These are phyloP conservation scores for Phialemonium atrogriseum DNA, from an alignment of 2,329 filamentous ascomycete species.

Conservation along the genomic window DNA sequence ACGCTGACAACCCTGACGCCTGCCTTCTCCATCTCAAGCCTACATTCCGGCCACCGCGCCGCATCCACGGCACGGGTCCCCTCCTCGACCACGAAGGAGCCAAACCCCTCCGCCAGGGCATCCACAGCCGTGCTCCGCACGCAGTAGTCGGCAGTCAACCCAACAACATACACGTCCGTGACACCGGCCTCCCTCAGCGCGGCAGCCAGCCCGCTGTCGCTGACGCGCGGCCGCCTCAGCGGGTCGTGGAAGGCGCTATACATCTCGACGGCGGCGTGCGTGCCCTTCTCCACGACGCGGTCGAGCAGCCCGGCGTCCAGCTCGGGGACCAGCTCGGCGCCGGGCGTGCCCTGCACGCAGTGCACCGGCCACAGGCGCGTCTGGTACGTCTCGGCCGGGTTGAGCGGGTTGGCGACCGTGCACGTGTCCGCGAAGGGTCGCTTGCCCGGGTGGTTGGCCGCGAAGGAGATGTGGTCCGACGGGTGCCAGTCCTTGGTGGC, in stretches of 20 bases:
- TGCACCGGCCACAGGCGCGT: slow-evolving; percentile 83
- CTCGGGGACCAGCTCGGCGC: slow-evolving; percentile 66
- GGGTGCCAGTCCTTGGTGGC: slow-evolving; percentile 96
- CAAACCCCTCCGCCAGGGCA: slow-evolving; percentile 67
- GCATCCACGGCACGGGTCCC: slow-evolving; percentile 66
- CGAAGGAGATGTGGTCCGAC: slow-evolving; percentile 76
- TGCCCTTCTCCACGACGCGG: slow-evolving; percentile 68
- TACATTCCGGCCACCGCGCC: slow-evolving; percentile 45
- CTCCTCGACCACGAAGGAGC: slow-evolving; percentile 68
- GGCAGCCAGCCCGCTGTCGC: slow-evolving; percentile 54
- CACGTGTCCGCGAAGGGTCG: slow-evolving; percentile 58
- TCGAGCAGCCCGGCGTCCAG: slow-evolving; percentile 57
- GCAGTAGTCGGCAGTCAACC: slow-evolving; percentile 84
- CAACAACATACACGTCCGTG: slow-evolving; percentile 78
- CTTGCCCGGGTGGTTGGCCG: slow-evolving; percentile 63
- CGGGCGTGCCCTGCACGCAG: slow-evolving; percentile 68
- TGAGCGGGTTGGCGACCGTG: slow-evolving; percentile 58
- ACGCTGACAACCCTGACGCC: slow-evolving; percentile 57
- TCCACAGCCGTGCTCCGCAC: slow-evolving; percentile 76
- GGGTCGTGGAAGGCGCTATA: slow-evolving; percentile 87
- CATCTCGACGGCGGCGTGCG: slow-evolving; percentile 71
- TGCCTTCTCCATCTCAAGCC: slow-evolving; percentile 41
- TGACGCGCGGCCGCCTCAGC: slow-evolving; percentile 53
- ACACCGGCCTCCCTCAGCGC: slow-evolving; percentile 49
- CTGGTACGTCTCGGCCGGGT: slow-evolving; percentile 53